These are phyloP conservation scores for Citrus sp. DNA, from an alignment of 345 rosid genomes.

Conservation along the genomic window DNA sequence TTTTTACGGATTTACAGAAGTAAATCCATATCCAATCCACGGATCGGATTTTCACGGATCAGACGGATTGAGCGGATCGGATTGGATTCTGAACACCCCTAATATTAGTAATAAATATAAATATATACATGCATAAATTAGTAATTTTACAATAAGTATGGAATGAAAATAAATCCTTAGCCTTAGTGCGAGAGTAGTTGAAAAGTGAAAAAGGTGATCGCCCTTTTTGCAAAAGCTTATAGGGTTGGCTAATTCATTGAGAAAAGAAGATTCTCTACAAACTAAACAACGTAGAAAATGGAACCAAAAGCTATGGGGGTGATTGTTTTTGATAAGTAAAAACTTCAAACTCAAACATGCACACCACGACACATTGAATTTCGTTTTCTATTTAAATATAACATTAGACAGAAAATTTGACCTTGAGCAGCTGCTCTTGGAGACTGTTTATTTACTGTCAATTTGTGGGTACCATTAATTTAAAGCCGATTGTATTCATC, in stretches of 20 bases:
- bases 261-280: slow-evolving; percentile 33
- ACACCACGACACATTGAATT: slow-evolving; percentile 27
- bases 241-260: background rate
- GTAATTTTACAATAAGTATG: too few relatives aligned
- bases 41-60: too few relatives aligned
- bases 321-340: slow-evolving; percentile 1
- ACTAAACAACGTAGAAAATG: slow-evolving; percentile 32
- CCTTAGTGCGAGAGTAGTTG: slow-evolving; percentile 36
- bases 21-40: too few relatives aligned
- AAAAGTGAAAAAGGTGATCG: slow-evolving; percentile 38
- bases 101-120: too few relatives aligned
- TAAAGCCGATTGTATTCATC: background rate
- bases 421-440: background rate
- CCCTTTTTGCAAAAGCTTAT: slow-evolving; percentile 27
- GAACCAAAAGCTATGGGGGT: slow-evolving; percentile 21
- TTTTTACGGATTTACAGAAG: too few relatives aligned
- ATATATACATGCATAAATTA: too few relatives aligned
- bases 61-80: too few relatives aligned
- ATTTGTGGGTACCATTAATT: background rate
- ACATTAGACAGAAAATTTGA: slow-evolving; percentile 4
- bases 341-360: slow-evolving; percentile 21
- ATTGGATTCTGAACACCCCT: too few relatives aligned
- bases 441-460: slow-evolving; percentile 6
- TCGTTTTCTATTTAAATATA: slow-evolving; percentile 16
- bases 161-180: too few relatives aligned